Percentiles rank a stretch among this genome's conserved stretches.
phyloP scores from a whole-genome alignment of 2,329 filamentous ascomycete genomes.

The Fusarium sp. region DNA sequence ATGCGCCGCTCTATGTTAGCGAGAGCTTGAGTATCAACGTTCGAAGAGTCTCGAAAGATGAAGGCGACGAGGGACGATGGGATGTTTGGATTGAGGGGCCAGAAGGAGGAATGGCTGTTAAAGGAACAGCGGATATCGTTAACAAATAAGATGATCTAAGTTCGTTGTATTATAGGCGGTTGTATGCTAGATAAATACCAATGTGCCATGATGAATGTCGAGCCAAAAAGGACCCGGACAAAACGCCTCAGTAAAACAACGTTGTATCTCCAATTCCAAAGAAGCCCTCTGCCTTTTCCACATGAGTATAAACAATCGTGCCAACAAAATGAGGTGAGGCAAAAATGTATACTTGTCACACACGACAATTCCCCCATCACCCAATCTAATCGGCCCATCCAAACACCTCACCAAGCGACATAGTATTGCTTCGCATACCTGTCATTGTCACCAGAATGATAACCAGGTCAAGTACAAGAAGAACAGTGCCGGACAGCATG shows the following conservation, averaged over 20 bases:
- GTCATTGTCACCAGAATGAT: conserved; percentile 76
- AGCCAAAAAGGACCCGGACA: conserved; percentile 9
- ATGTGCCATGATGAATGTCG: conserved; percentile 27
- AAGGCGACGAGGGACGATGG: conserved; percentile 53
- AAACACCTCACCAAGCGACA: conserved; percentile 88
- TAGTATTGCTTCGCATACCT: conserved; percentile 79
- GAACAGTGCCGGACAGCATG: conserved; percentile 78
- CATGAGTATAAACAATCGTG: neutral
- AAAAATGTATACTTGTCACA: conserved; percentile 28
- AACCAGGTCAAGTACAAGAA: conserved; percentile 82
- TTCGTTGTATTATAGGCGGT: neutral
- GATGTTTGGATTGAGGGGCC: conserved; percentile 55
- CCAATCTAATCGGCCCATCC: conserved; percentile 71
- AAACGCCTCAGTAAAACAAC: conserved; percentile 9
- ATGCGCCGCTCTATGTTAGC: conserved; percentile 81
- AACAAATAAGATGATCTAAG: neutral
- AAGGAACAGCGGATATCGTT: conserved; percentile 58
- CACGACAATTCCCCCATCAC: neutral
- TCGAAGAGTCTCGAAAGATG: conserved; percentile 53
- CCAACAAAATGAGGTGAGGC: neutral
- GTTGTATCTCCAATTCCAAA: conserved; percentile 13
- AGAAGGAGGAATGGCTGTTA: conserved; percentile 71
- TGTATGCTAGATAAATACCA: conserved; percentile 27
- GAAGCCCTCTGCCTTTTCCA: neutral
- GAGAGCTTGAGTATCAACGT: conserved; percentile 78